Conservation (phyloP, 176 grass and related monocot genomes). For the Areca catechu region DNA sequence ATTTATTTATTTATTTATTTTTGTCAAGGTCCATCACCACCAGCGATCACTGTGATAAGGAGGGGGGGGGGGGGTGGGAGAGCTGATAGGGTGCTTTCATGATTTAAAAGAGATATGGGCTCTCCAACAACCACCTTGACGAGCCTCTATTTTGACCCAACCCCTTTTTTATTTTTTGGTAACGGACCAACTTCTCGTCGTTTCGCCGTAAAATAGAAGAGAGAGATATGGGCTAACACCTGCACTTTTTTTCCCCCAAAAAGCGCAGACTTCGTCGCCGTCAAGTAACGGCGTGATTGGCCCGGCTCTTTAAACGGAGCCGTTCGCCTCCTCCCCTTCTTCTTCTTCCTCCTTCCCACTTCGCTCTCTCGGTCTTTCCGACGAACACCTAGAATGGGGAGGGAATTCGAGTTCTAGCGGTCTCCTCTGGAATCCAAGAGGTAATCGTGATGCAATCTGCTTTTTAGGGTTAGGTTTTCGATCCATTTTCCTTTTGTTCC, state of each 20-base stretch:
- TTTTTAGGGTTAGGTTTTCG: no score
- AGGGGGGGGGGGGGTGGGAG: slow-evolving; percentile 14
- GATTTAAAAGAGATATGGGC: no score
- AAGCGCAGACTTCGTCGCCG: not conserved
- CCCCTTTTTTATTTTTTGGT: no score
- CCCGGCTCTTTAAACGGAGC: slow-evolving; percentile 35
- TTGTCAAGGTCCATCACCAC: slow-evolving; percentile 13
- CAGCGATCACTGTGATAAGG: slow-evolving; percentile 34
- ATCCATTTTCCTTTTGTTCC: not conserved
- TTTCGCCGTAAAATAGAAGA: no score
- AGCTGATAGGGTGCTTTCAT: slow-evolving; percentile 26
- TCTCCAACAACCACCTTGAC: not conserved
- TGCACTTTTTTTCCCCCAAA: not conserved
- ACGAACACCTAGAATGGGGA: not conserved
- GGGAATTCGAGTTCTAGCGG: not conserved
- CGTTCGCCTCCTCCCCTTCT: not conserved
- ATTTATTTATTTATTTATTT: no score
- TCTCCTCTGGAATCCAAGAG: slow-evolving; percentile 12
- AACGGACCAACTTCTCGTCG: no score
- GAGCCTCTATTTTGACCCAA: not conserved
- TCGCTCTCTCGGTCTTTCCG: not conserved
- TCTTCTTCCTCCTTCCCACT: no score
- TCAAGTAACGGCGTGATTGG: slow-evolving; percentile 15
- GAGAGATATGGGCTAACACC: not conserved
- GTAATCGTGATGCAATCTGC: not conserved